A percentile compares a stretch with the other conserved stretches of the same genome.
Conservation (phyloP, 1,139 yeast genomes). For the Saccharomyces hybrid region DNA sequence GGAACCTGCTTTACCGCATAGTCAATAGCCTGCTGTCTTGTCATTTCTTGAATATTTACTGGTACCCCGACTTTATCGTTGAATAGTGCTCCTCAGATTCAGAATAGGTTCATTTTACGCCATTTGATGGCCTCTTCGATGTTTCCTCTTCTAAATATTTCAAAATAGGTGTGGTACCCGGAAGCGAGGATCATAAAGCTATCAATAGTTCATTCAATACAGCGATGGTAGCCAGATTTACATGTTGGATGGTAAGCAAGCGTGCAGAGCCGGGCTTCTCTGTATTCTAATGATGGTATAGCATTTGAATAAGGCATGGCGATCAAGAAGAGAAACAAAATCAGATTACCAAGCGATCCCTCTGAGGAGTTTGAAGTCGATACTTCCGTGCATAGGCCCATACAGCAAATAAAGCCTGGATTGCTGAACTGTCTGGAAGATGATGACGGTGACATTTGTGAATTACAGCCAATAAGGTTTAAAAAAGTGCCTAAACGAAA, state of each 20-base stretch:
- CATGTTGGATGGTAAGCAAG: background rate
- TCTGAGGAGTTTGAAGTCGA: background rate
- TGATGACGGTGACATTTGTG: background rate
- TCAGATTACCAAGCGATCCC: background rate
- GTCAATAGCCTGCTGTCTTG: constrained; percentile 24
- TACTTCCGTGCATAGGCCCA: background rate
- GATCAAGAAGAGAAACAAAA: background rate
- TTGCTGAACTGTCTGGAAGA: background rate
- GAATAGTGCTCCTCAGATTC: background rate
- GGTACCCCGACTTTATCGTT: background rate
- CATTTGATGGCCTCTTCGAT: background rate
- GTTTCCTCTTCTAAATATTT: background rate
- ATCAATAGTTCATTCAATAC: background rate
- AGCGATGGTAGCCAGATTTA: background rate
- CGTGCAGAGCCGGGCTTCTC: background rate
- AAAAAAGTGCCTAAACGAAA: background rate
- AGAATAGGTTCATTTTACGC: background rate
- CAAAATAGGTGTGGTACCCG: background rate
- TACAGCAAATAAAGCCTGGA: background rate
- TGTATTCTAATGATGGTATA: background rate
- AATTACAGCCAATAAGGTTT: background rate
- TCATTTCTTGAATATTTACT: constrained; percentile 14
- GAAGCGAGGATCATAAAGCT: background rate
- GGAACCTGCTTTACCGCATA: constrained; percentile 26
- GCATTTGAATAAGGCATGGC: background rate